Evolutionary conservation across 768 basidiomycete genomes (phyloP), one percentile per base, ranked within the genome.

Genomic region (Lentinula detonsa): DNA sequence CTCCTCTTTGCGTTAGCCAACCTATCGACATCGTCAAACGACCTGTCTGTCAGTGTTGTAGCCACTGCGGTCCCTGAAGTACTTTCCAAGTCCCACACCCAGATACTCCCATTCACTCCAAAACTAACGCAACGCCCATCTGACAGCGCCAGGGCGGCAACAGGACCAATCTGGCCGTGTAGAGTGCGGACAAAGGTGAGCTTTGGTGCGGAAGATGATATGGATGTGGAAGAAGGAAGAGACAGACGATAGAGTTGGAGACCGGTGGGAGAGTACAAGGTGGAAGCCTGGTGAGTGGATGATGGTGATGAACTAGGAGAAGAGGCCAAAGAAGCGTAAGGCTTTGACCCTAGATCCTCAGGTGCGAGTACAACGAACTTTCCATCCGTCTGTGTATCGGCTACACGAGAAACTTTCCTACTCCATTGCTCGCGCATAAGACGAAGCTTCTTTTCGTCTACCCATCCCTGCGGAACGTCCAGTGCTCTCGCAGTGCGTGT

Each of bases 31-130:
- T 39, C 53, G 61, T 53, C 59, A 56, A 51, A 65, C 54, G 48
- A 65, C 56, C 63, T 48, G 53, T 57, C n/a, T 46, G 65, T 68
- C 58, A 67, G 65, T 50, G 71, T 68, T 48, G 70, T 59, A 56
- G 76, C 71, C 55, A 78, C 75, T 67, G 79, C 77, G 40, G 76
- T 78, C 28, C 78, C 79, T 56, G 74, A 81, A 55, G 73, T 34
- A 31, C 77, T 80, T 69, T 93, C 91, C 35, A 93, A 76, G 73
- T 93, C 91, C 91, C 91, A 93, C 2, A 91, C 88, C 88, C 90
- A 91, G 46, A 93, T 80, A 65, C 83, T 83, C 43, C 90, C 90
- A 68, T 90, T 85, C 37, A 73, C 72, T 8, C 87, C 84, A 18
- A 92, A 72, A 67, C 88, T 87, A 33, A 93, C 87, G 64, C 91